Evolutionary conservation across 2,329 filamentous ascomycete species (phyloP).

Genomic region (Alternaria alternata): DNA sequence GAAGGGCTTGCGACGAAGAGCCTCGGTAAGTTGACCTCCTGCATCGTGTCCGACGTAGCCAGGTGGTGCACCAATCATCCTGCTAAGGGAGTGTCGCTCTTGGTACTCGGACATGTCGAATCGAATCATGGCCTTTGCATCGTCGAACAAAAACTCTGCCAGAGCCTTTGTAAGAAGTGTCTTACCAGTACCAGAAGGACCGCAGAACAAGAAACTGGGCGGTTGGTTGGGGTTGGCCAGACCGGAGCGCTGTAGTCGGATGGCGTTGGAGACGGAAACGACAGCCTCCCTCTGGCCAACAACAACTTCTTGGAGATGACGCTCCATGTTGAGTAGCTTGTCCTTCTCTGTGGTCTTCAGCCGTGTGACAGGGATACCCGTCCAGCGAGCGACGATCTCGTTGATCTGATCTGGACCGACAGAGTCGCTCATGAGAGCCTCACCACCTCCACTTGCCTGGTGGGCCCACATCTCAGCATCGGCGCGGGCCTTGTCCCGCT

Average conservation of each 20-base stretch:
- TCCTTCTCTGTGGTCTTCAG: slow-evolving; percentile 97
- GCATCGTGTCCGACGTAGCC: slow-evolving; percentile 97
- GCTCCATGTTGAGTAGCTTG: slow-evolving; percentile 98
- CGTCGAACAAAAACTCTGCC: slow-evolving; percentile 97
- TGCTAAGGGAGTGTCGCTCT: slow-evolving; percentile 90
- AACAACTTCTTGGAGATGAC: slow-evolving; percentile 80
- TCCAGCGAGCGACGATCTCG: slow-evolving; percentile 96
- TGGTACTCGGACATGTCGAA: slow-evolving; percentile 99
- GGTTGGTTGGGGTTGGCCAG: slow-evolving; percentile 96
- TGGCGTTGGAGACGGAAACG: slow-evolving; percentile 90
- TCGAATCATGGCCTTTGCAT: slow-evolving; percentile 95
- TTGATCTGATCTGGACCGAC: slow-evolving; percentile 99
- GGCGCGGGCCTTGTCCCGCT: slow-evolving; percentile 78
- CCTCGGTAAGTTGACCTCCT: slow-evolving; percentile 94
- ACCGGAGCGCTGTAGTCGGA: slow-evolving; percentile 92
- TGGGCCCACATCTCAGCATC: slow-evolving; percentile 70
- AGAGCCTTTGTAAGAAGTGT: slow-evolving; percentile 96
- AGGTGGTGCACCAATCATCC: slow-evolving; percentile 97
- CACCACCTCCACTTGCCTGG: slow-evolving; percentile 65
- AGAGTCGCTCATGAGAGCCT: slow-evolving; percentile 84
- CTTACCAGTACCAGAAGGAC: slow-evolving; percentile 97
- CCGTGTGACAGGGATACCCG: slow-evolving; percentile 95
- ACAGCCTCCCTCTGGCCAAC: slow-evolving; percentile 96
- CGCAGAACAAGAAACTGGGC: slow-evolving; percentile 98
- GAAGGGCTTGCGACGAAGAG: slow-evolving; percentile 91